Percentiles rank a stretch among this genome's conserved stretches.
Evolutionary conservation across 208 protist genomes (phyloP).

Genomic region (Novymonas esmeraldas): DNA sequence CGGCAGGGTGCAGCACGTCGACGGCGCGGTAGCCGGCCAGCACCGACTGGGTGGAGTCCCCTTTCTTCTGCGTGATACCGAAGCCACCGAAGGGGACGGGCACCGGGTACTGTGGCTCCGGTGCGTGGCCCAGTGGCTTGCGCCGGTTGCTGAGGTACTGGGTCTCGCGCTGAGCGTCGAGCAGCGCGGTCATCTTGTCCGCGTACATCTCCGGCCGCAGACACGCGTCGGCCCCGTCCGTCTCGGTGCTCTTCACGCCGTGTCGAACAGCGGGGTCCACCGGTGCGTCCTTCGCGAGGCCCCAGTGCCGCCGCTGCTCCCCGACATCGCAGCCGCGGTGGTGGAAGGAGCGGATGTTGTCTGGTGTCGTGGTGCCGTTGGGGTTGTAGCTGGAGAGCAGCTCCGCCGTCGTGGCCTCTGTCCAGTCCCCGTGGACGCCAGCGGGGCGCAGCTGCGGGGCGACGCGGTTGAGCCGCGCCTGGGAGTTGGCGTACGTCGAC

Average conservation of each 20-base stretch:
- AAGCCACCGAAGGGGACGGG: slow-evolving; percentile 64
- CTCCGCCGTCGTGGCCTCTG: slow-evolving; percentile 46
- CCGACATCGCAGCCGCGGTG: slow-evolving; percentile 73
- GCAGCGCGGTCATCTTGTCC: slow-evolving; percentile 60
- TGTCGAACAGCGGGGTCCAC: slow-evolving; percentile 50
- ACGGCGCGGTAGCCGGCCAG: slow-evolving; percentile 56
- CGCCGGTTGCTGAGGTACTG: slow-evolving; percentile 49
- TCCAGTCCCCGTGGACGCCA: slow-evolving; percentile 53
- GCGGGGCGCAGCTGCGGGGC: slow-evolving; percentile 80
- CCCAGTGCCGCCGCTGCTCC: slow-evolving; percentile 51
- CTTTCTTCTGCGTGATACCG: slow-evolving; percentile 39
- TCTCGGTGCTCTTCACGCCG: slow-evolving; percentile 37
- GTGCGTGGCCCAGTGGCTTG: slow-evolving; percentile 65
- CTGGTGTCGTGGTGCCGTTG: slow-evolving; percentile 46
- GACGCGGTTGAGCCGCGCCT: slow-evolving; percentile 54
- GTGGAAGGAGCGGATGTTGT: slow-evolving; percentile 57
- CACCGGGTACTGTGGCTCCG: slow-evolving; percentile 37
- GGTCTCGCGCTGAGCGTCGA: slow-evolving; percentile 76
- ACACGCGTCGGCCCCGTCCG: slow-evolving; percentile 54
- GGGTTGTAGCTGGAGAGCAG: slow-evolving; percentile 79
- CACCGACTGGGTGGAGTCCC: slow-evolving; percentile 57
- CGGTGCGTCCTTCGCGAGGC: slow-evolving; percentile 46
- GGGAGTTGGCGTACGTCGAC: slow-evolving; percentile 40
- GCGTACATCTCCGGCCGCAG: slow-evolving; percentile 60
- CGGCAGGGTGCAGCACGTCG: slow-evolving; percentile 56